Evolutionary conservation across 441 rosid genomes (phyloP).

Genomic region (Metrosideros polymorpha): DNA sequence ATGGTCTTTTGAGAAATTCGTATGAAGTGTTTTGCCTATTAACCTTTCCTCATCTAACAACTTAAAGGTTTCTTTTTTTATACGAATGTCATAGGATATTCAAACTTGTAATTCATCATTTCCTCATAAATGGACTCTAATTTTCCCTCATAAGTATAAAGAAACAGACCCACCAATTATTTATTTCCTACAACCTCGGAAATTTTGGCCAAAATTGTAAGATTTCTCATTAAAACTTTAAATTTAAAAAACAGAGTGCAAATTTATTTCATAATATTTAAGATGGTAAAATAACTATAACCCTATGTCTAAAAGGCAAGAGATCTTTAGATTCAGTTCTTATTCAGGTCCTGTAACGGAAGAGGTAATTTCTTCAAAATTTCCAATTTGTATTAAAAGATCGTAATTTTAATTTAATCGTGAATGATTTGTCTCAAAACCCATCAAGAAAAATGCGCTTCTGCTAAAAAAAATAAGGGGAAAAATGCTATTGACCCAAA

Average conservation of each 20-base stretch:
- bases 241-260: neutral
- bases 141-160: no score
- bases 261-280: neutral
- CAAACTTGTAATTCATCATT: neutral
- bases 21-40: neutral
- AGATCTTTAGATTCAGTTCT: neutral
- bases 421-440: neutral
- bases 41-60: neutral
- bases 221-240: neutral
- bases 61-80: neutral
- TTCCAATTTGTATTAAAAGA: neutral
- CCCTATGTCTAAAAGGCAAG: neutral
- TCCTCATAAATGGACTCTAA: neutral
- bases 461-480: neutral
- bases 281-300: neutral
- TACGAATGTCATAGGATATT: neutral
- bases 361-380: neutral
- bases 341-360: neutral
- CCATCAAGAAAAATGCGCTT: neutral
- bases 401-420: neutral
- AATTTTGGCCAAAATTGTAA: neutral
- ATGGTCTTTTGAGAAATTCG: neutral
- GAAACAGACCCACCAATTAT: no score
- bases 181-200: neutral
- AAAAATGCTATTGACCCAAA: neutral